Conservation (phyloP, 768 basidiomycete genomes). For the Tulasnella calospora region DNA sequence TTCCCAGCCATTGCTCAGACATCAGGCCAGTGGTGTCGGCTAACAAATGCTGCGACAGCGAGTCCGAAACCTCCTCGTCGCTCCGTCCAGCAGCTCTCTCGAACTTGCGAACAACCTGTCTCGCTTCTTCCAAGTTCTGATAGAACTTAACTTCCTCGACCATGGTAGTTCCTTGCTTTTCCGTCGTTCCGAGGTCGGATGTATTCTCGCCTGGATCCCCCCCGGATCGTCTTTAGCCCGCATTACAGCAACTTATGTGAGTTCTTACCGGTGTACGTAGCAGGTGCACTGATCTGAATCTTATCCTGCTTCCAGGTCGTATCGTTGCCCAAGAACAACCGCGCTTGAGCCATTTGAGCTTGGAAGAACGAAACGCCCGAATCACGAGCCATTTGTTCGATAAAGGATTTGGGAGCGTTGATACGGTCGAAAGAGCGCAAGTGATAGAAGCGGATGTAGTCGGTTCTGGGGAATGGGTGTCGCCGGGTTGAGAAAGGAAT, state of each 20-base stretch:
- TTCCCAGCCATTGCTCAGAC: slow-evolving; percentile 84
- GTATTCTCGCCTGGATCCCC: not conserved
- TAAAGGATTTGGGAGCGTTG: slow-evolving; percentile 23
- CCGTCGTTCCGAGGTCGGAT: slow-evolving; percentile 31
- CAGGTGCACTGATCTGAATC: slow-evolving; percentile 10
- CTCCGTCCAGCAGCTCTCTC: slow-evolving; percentile 55
- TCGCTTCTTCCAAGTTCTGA: slow-evolving; percentile 59
- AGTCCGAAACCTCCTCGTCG: slow-evolving; percentile 65
- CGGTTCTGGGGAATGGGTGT: slow-evolving; percentile 44
- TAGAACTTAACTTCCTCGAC: slow-evolving; percentile 67
- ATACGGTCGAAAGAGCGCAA: slow-evolving; percentile 71
- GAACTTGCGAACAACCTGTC: slow-evolving; percentile 62
- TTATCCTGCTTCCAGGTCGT: slow-evolving; percentile 21
- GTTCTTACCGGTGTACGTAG: not conserved
- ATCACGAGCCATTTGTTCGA: slow-evolving; percentile 20
- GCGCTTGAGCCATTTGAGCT: slow-evolving; percentile 79
- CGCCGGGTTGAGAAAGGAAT: not conserved
- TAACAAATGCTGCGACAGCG: slow-evolving; percentile 76
- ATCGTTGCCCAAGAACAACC: slow-evolving; percentile 57
- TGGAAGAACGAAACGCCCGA: slow-evolving; percentile 66
- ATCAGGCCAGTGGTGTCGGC: slow-evolving; percentile 53
- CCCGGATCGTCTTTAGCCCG: not conserved
- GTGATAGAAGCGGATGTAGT: slow-evolving; percentile 90
- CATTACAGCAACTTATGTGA: not conserved
- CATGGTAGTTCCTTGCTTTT: slow-evolving; percentile 50